Conservation (phyloP, 371 early-diverging fungal species). For the Lichtheimia ornata region DNA sequence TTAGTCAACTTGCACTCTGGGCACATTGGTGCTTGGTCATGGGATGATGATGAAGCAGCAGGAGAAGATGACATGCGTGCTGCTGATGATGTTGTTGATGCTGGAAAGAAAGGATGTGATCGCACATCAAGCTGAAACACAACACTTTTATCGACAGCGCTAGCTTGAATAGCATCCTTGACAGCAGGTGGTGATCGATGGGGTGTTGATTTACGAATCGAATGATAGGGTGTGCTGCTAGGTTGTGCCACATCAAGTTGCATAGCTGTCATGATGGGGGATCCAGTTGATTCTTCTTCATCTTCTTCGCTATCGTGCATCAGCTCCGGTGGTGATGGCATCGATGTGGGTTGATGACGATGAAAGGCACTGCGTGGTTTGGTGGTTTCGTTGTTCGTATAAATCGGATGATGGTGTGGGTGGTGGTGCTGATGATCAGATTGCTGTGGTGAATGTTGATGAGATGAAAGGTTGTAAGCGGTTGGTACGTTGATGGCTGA, state of each 20-base stretch:
- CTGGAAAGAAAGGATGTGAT: slow-evolving; percentile 19
- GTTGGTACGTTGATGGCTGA: slow-evolving; percentile 8
- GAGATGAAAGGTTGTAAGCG: slow-evolving; percentile 7
- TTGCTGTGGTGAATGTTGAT: background rate
- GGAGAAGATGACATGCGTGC: background rate
- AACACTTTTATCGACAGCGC: slow-evolving; percentile 32
- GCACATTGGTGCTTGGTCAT: slow-evolving; percentile 8
- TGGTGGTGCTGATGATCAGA: background rate
- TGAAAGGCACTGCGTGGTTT: slow-evolving; percentile 16
- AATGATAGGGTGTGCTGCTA: background rate
- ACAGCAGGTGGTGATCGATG: slow-evolving; percentile 38
- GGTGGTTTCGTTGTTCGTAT: background rate
- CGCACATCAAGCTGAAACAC: slow-evolving; percentile 40
- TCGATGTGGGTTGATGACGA: slow-evolving; percentile 13
- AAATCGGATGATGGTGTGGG: slow-evolving; percentile 8
- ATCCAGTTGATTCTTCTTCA: slow-evolving; percentile 26
- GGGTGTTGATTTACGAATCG: slow-evolving; percentile 32
- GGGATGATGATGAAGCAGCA: background rate
- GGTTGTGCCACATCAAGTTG: slow-evolving; percentile 2
- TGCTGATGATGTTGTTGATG: slow-evolving; percentile 10
- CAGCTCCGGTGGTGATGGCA: slow-evolving; percentile 34
- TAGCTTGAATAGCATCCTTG: slow-evolving; percentile 32
- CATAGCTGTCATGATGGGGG: slow-evolving; percentile 8
- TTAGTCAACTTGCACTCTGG: slow-evolving; percentile 10
- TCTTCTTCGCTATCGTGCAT: slow-evolving; percentile 43